Conservation (phyloP, 2,329 filamentous ascomycete genomes). For the Alternaria arborescens region DNA sequence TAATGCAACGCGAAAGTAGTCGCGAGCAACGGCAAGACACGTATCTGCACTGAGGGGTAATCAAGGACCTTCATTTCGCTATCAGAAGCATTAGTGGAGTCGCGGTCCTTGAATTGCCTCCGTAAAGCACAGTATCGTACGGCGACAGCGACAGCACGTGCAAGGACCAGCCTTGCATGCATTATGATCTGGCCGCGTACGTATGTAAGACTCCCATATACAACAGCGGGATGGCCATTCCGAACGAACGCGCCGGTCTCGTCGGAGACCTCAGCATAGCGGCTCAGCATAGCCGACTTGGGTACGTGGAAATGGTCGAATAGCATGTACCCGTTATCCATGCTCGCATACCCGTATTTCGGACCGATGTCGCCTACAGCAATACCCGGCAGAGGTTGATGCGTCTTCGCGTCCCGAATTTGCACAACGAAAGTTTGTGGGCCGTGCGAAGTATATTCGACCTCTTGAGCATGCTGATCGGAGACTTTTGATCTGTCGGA, state of each 20-base stretch:
- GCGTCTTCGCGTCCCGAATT: conserved; percentile 59
- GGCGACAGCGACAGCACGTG: conserved; percentile 62
- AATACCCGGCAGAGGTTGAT: conserved; percentile 58
- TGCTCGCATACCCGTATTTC: conserved; percentile 63
- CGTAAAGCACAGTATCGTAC: conserved; percentile 61
- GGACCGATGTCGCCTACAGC: conserved; percentile 64
- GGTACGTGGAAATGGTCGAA: conserved; percentile 59
- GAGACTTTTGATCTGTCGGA: conserved; percentile 5
- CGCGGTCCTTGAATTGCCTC: conserved; percentile 61
- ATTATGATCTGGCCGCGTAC: conserved; percentile 59
- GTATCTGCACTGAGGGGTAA: conserved; percentile 64
- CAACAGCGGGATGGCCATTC: conserved; percentile 58
- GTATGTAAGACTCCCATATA: conserved; percentile 61
- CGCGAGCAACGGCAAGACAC: conserved; percentile 62
- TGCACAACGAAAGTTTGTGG: conserved; percentile 63
- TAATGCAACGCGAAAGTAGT: conserved; percentile 62
- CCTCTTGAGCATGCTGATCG: conserved; percentile 22
- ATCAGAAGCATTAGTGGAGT: conserved; percentile 49
- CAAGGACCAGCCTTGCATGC: conserved; percentile 62
- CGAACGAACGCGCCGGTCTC: conserved; percentile 57
- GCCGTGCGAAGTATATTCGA: conserved; percentile 56
- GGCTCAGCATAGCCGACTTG: conserved; percentile 59
- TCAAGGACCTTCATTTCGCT: conserved; percentile 59
- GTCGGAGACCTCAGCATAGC: conserved; percentile 59
- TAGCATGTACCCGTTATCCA: conserved; percentile 65